Conservation (phyloP, 2,329 filamentous ascomycete species). For the Monosporascus sp. region DNA sequence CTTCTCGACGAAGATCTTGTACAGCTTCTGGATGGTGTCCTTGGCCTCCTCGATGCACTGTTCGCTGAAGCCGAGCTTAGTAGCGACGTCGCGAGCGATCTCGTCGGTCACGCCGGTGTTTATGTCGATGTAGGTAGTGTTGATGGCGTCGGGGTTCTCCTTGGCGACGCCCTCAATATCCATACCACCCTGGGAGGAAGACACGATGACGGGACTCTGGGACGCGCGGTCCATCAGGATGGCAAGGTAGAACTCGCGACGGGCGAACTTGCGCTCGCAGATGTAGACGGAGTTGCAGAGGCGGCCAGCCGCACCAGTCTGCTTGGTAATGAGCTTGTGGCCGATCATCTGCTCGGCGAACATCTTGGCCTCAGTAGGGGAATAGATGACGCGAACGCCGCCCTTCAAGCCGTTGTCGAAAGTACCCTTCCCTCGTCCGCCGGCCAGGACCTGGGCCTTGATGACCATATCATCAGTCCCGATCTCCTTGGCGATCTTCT, state of each 20-base stretch:
- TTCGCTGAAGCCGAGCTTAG: conserved; percentile 92
- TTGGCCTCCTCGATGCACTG: conserved; percentile 95
- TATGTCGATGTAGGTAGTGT: conserved; percentile 90
- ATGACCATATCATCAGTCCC: conserved; percentile 97
- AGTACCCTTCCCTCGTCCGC: conserved; percentile 93
- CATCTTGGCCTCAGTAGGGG: conserved; percentile 92
- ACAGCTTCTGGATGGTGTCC: conserved; percentile 96
- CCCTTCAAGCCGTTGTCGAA: conserved; percentile 99
- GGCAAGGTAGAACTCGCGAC: conserved; percentile 97
- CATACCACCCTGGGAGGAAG: conserved; percentile 97
- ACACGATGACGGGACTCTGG: conserved; percentile 91
- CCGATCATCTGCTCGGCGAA: conserved; percentile 99
- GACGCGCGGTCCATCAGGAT: conserved; percentile 95
- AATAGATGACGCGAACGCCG: conserved; percentile 98
- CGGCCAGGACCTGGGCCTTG: conserved; percentile 98
- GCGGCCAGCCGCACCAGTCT: conserved; percentile 89
- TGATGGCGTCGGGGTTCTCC: conserved; percentile 93
- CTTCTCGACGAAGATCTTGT: conserved; percentile 97
- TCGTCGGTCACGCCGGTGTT: conserved; percentile 93
- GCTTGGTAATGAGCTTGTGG: conserved; percentile 99
- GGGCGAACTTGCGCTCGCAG: conserved; percentile 98
- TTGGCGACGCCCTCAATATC: conserved; percentile 98
- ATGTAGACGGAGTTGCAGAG: conserved; percentile 98
- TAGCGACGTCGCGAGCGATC: conserved; percentile 83
- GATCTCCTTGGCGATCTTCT: conserved; percentile 84